Percentiles rank a stretch among this genome's conserved stretches.
Conservation (phyloP, 352 stramenopile species). For the Pythium graminicola region DNA sequence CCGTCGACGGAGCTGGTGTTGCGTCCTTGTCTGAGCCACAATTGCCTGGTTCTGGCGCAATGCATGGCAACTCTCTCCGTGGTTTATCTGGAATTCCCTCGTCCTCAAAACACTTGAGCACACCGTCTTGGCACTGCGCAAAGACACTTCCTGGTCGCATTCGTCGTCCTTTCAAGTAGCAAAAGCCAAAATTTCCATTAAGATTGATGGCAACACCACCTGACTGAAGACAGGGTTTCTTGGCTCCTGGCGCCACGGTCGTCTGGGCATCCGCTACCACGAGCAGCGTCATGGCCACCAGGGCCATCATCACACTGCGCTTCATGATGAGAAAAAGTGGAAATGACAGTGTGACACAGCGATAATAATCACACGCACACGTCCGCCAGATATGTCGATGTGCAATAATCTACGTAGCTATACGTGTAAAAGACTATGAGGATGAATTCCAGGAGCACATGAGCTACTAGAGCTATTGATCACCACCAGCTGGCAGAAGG, state of each 20-base stretch:
- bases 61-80: conserved; percentile 21
- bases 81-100: conserved; percentile 41
- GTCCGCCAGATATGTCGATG: too few species aligned
- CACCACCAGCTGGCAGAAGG: too few species aligned
- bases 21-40: conserved; percentile 24
- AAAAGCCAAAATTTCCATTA: conserved; percentile 35
- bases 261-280: background rate
- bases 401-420: too few species aligned
- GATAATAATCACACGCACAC: too few species aligned
- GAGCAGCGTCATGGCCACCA: background rate
- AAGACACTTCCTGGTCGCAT: conserved; percentile 36
- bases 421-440: too few species aligned
- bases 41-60: conserved; percentile 28
- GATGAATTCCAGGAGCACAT: too few species aligned
- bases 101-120: conserved; percentile 32
- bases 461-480: too few species aligned
- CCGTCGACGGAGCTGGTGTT: conserved; percentile 7
- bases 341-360: background rate
- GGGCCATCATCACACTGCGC: background rate
- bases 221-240: conserved; percentile 27
- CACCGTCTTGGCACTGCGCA: conserved; percentile 32
- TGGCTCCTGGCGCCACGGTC: conserved; percentile 16
- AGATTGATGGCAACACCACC: conserved; percentile 30
- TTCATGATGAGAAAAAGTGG: conserved; percentile 3
- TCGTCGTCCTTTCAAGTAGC: conserved; percentile 40